Conservation (phyloP, 202 grass and related monocot species). For the Saccharum hybrid region DNA sequence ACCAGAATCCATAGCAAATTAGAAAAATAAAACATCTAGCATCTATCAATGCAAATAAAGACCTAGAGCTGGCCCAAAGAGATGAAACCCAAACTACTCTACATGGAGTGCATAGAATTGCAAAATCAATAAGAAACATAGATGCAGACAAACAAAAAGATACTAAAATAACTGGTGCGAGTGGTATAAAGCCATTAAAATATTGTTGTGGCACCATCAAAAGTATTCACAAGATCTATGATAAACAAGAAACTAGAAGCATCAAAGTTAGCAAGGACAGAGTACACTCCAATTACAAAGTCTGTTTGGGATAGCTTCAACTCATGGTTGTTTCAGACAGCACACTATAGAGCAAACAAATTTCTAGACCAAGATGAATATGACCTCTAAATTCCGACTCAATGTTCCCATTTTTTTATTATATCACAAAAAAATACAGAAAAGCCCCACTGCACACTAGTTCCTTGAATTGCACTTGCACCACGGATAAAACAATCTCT, state of each 20-base stretch:
- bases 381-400: background rate
- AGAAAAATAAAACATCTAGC: background rate
- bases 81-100: background rate
- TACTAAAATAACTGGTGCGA: background rate
- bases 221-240: background rate
- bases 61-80: constrained; percentile 12
- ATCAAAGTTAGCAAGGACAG: background rate
- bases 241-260: constrained; percentile 19
- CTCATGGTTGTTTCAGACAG: background rate
- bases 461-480: background rate
- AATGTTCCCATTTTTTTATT: too few relatives aligned
- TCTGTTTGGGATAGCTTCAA: background rate
- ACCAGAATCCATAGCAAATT: background rate
- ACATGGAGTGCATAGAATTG: background rate
- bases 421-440: background rate
- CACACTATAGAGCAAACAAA: too few relatives aligned
- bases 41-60: background rate
- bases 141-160: constrained; percentile 10
- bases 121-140: constrained; percentile 16
- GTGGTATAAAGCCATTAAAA: background rate
- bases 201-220: background rate
- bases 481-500: background rate
- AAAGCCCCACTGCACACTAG: background rate
- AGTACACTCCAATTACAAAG: background rate
- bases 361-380: background rate